Evolutionary conservation across 257 asterid genomes (phyloP), one percentile per base, ranked within the genome.

Genomic region (Paraleonurus japonicus): DNA sequence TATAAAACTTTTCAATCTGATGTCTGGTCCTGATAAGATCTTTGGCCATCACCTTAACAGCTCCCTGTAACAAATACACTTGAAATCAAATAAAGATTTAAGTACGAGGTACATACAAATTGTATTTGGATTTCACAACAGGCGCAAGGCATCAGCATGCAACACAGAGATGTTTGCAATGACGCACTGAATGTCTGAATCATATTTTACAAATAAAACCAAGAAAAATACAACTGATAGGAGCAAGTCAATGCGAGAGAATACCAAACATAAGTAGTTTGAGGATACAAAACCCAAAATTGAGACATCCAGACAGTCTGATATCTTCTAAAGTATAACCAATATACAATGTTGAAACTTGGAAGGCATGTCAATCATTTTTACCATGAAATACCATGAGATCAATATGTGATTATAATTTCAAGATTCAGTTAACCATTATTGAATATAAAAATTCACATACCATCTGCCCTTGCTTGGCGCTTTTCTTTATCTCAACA

Each of bases 391-490:
- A 35, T 32, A 32, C 9, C 6, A 32, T 39, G 4, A 39, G n/a
- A 37, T 37, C 45, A 11, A 39, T 11, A 39, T 41, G 50, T 72
- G 58, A 69, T 53, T 22, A 57, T 33, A 54, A 63, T 32, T 32
- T 35, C 32, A 26, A 32, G 30, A 60, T 75, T 50, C 48, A 61
- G 9, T 24, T 45, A 15, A n/a, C 24, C 7, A 7, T 23, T 7
- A 53, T 20, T 9, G 33, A 55, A 55, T 23, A 55, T 11, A 15
- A 57, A 16, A 50, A 45, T 11, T 10, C 39, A 45, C 80, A 27
- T 79, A 94, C 99, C 99, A 94, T 94, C 81, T 94, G 99, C 51
- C 96, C 99, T 84, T 94, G 99, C 85, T 94, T 94, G 16, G 99
- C 99, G 13, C 92, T 91, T 78, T 94, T 94, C 87, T 94, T 94